Conservation (phyloP, 495 filamentous ascomycete genomes). For the Apiosordaria backusii region DNA sequence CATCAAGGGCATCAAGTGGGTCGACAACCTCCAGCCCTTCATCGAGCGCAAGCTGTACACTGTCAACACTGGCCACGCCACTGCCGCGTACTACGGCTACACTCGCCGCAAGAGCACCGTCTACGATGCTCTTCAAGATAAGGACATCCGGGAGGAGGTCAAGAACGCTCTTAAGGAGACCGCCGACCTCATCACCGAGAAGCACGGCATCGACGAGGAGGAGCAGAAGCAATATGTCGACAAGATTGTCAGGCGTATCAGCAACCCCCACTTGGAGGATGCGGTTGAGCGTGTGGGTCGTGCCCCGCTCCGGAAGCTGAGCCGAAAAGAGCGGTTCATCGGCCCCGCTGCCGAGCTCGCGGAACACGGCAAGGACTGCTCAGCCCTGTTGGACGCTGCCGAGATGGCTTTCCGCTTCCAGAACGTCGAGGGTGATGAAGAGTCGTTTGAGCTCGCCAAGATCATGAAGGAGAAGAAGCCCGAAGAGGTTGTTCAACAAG, state of each 20-base stretch:
- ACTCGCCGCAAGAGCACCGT: conserved; percentile 77
- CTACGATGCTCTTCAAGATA: conserved; percentile 70
- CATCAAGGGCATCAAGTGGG: conserved; percentile 87
- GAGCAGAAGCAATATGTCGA: conserved; percentile 89
- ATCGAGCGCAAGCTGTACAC: conserved; percentile 99
- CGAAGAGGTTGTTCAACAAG: conserved; percentile 64
- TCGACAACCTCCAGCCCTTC: conserved; percentile 85
- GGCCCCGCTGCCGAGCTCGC: conserved; percentile 83
- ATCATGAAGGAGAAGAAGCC: conserved; percentile 68
- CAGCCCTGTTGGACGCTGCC: conserved; percentile 67
- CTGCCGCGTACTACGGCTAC: conserved; percentile 95
- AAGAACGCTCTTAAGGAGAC: conserved; percentile 76
- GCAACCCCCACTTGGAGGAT: conserved; percentile 92
- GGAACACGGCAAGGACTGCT: conserved; percentile 66
- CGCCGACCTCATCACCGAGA: conserved; percentile 73
- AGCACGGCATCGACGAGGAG: conserved; percentile 70
- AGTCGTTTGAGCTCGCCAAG: conserved; percentile 76
- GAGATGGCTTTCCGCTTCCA: conserved; percentile 92
- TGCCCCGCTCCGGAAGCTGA: conserved; percentile 87
- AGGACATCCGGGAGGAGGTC: conserved; percentile 69
- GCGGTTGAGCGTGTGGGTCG: conserved; percentile 92
- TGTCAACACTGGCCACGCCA: conserved; percentile 96
- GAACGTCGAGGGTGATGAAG: conserved; percentile 82
- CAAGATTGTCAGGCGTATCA: conserved; percentile 87
- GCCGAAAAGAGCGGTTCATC: conserved; percentile 91